Conservation (phyloP, 305 asterid species). For the Fraxinus velutina region DNA sequence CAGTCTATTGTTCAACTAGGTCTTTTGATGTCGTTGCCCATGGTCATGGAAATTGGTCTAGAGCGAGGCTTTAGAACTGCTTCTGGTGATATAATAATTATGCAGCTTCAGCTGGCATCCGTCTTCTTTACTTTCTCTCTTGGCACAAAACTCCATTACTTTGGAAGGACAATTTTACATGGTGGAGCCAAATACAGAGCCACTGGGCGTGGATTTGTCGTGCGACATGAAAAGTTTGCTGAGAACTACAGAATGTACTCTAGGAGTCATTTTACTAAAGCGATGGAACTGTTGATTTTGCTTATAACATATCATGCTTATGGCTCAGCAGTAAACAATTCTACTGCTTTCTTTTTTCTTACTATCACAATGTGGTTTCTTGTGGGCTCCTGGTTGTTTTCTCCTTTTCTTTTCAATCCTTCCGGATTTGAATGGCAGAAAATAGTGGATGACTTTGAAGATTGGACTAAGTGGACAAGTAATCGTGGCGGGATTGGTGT, state of each 20-base stretch:
- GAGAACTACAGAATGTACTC: constrained; percentile 98
- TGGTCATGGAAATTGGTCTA: constrained; percentile 94
- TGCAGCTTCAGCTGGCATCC: constrained; percentile 92
- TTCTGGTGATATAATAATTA: constrained; percentile 65
- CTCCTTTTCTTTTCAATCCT: constrained; percentile 90
- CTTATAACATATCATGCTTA: constrained; percentile 61
- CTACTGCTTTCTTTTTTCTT: constrained; percentile 34
- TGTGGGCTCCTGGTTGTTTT: constrained; percentile 81
- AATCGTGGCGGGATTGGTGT: constrained; percentile 81
- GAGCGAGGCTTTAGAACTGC: constrained; percentile 96
- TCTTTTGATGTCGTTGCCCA: constrained; percentile 79
- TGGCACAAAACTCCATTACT: constrained; percentile 93
- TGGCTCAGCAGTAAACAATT: constrained; percentile 44
- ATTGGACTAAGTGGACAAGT: constrained; percentile 81
- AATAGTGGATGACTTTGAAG: constrained; percentile 86
- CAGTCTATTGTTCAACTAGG: constrained; percentile 91
- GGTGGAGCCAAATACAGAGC: constrained; percentile 98
- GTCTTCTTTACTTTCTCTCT: constrained; percentile 96
- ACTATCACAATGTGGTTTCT: constrained; percentile 86
- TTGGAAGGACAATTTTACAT: constrained; percentile 85
- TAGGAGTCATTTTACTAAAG: constrained; percentile 90
- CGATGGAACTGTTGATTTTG: constrained; percentile 69
- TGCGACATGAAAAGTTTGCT: constrained; percentile 83
- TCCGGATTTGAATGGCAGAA: constrained; percentile 96
- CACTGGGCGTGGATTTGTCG: constrained; percentile 98